Evolutionary conservation across 192 early-diverging fungal species (phyloP).

Genomic region (Gamsiella multidivaricata): DNA sequence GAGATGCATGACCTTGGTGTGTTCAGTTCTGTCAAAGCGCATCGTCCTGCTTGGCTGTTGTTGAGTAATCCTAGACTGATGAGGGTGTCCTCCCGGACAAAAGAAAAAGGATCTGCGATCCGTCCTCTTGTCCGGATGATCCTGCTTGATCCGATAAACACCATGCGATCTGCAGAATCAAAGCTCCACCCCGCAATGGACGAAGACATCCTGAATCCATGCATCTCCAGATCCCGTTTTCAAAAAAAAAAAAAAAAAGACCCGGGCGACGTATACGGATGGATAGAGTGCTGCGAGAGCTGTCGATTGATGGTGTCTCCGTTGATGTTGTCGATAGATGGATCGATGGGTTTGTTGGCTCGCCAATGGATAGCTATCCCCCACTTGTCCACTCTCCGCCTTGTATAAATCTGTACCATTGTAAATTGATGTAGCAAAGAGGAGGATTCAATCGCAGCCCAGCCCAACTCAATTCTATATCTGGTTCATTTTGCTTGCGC

Average conservation of each 20-base stretch:
- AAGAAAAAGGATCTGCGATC: too few species aligned
- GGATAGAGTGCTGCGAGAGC: background rate
- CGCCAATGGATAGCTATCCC: background rate
- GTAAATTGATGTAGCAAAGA: conserved; percentile 40
- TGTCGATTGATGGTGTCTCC: background rate
- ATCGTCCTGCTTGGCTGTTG: too few species aligned
- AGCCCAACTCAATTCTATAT: background rate
- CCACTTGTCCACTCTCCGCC: too few species aligned
- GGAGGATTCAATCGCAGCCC: conserved; percentile 27
- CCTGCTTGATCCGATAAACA: background rate
- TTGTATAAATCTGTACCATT: conserved; percentile 24
- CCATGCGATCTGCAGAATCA: conserved; percentile 19
- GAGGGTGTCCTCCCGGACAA: too few species aligned
- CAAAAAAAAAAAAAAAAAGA: background rate
- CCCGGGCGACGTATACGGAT: background rate
- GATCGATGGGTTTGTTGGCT: conserved; percentile 25
- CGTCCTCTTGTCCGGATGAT: too few species aligned
- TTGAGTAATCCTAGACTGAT: too few species aligned
- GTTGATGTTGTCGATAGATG: conserved; percentile 14
- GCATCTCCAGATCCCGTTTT: background rate
- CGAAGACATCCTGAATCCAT: background rate
- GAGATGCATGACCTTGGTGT: too few species aligned
- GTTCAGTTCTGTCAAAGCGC: too few species aligned
- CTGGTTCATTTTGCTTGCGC: too few species aligned
- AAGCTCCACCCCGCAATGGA: conserved; percentile 18